Base-by-base conservation (phyloP, 768 basidiomycete species). In the Suillus clintonianus region DNA sequence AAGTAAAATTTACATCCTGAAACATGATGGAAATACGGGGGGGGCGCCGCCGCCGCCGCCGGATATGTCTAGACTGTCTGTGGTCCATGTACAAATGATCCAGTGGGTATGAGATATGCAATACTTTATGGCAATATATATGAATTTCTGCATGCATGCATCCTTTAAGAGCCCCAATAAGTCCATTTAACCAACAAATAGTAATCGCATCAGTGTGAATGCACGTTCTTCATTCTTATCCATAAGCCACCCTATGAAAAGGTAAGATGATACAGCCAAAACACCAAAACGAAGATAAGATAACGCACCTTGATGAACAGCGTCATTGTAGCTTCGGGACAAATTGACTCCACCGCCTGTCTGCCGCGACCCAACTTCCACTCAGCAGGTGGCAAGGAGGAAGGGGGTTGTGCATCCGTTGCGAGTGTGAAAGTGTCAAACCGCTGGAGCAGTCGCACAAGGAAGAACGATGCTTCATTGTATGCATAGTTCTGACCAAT, bases 401-500 rank as follows among this genome's bases (percentile, higher is more conserved):
- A 85, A 58, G 71, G 72, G 0, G 89, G 89, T 64, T 89, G 89
- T 14, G 79, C 80, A 63, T 92, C 88, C 30, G 82, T 71, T 1
- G 86, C 85, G 41, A 92, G 75, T 17, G 83, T 79, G 65, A 91
- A 85, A 4, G 80, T 76, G 65, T 86, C 84, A 65, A 86, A 90
- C 27, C 80, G 82, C 69, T 92, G 90, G 57, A 92, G 76, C 41
- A 92, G 76, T 36, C 87, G 81, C 11, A 87, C 85, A 48, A 91
- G 82, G 74, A 91, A 86, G 70, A 85, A 91, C n/a, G 88, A 85
- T 55, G 86, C 86, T 75, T 91, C 87, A 71, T 90, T 90, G 69
- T 88, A 88, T 6, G 90, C 90, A 63, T 91, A 91, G 68, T 90
- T 87, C 71, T 89, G 87, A 13, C 88, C 88, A 22, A 91, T 74